Evolutionary conservation across 495 filamentous ascomycete genomes (phyloP), one percentile per base, ranked within the genome.

Genomic region (Penicillium mononematosum): DNA sequence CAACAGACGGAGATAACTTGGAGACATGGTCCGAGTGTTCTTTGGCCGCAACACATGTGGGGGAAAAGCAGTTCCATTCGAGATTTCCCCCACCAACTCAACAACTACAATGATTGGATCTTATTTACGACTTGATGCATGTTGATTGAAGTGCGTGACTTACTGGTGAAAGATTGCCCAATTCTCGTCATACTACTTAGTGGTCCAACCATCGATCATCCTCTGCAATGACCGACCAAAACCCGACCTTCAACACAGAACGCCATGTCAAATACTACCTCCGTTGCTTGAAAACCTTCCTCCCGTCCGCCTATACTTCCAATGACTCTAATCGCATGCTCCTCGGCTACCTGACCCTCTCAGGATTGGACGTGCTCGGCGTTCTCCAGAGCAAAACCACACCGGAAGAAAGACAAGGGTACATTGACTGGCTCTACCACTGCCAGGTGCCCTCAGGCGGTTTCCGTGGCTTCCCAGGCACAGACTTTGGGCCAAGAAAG

Each of bases 251-350:
- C 67, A 81, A 91, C 67, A 85, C 83, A 49, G 78, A 83, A 25
- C 83, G 80, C 45, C 94, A 98, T 71, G 78, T 93, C 66, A 90
- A 87, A 67, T 98, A 96, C 80, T 98, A 93, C 87, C 83, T 90
- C 58, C 86, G 92, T 67, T 96, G 92, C 61, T 81, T 93, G 43
- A 90, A 88, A 63, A 87, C 91, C 36, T 79, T 85, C 46, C 85
- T 98, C 5, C 94, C 94, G 1, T 78, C 81, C 50, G 78, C 83
- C 58, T 98, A 98, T 77, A 91, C 85, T 42, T 80, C 83, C 65
- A 93, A 87, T 68, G 94, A 98, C 72, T 88, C 88, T 51, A 91
- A 89, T 70, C 92, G 94, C 60, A 87, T 97, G 71, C 88, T 86
- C 2, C 83, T 98, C 19, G 91, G 87, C 55, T 96, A 86, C 75